Conservation (phyloP, 2,329 filamentous ascomycete genomes). For the Akanthomyces dipterigenus region DNA sequence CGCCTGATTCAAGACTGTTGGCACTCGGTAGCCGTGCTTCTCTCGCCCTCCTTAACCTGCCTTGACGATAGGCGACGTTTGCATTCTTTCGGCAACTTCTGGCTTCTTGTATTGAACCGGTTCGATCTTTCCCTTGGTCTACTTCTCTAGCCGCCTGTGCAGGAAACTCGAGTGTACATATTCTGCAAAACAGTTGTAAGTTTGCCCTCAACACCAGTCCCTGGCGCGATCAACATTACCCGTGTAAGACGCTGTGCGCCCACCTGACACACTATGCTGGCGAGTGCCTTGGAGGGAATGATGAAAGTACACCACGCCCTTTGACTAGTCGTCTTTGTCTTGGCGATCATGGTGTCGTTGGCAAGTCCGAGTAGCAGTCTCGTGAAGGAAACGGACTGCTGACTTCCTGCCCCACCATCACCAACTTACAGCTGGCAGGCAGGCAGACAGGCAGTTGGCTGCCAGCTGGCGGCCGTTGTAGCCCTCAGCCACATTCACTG, state of each 20-base stretch:
- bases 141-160: not conserved
- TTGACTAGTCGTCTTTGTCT: not conserved
- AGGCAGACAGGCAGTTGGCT: not conserved
- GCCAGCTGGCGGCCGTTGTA: constrained; percentile 1
- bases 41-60: not conserved
- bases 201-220: not conserved
- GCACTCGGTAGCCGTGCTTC: not conserved
- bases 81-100: not conserved
- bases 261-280: constrained; percentile 9
- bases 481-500: not conserved
- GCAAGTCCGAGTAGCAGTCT: constrained; percentile 1
- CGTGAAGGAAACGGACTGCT: constrained; percentile 3
- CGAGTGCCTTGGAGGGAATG: not conserved
- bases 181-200: constrained; percentile 2
- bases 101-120: not conserved
- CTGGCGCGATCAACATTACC: not conserved
- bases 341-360: not conserved
- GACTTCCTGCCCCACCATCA: constrained; percentile 8
- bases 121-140: not conserved
- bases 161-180: not conserved
- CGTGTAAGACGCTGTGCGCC: constrained; percentile 10
- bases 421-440: not conserved
- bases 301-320: not conserved
- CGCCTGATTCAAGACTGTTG: not conserved
- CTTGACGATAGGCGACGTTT: not conserved